These are phyloP conservation scores for Leavenworthia alabamica DNA, from an alignment of 345 rosid species.

Conservation along the genomic window DNA sequence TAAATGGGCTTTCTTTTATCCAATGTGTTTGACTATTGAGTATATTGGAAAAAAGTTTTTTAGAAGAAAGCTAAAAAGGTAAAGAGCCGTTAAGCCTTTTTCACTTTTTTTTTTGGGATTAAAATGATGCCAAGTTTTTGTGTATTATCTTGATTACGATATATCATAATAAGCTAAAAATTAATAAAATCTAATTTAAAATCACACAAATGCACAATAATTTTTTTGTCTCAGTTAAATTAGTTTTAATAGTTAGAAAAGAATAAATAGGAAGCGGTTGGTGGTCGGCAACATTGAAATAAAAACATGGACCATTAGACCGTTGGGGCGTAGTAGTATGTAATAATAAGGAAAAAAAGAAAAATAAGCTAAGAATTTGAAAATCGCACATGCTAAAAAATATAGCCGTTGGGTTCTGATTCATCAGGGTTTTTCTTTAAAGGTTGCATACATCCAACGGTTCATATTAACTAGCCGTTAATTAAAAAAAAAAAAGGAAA, in stretches of 20 bases:
- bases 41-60: background rate
- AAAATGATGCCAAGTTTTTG: background rate
- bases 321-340: background rate
- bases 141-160: background rate
- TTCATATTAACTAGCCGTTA: slow-evolving; percentile 64
- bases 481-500: slow-evolving; percentile 19
- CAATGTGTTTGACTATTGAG: background rate
- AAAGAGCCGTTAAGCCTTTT: background rate
- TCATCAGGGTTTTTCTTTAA: background rate
- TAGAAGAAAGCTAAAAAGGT: background rate
- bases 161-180: background rate
- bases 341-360: slow-evolving; percentile 10
- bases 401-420: slow-evolving; percentile 43
- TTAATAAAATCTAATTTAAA: background rate
- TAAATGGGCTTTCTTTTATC: background rate
- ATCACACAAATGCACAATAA: background rate
- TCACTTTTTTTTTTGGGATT: background rate
- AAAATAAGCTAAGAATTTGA: slow-evolving; percentile 19
- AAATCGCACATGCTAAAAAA: slow-evolving; percentile 34
- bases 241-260: background rate
- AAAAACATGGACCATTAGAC: slow-evolving; percentile 10
- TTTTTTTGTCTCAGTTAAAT: background rate
- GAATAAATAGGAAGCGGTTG: background rate
- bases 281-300: slow-evolving; percentile 21
- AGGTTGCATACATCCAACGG: slow-evolving; percentile 57